Base-by-base conservation (phyloP, 805 yeast genomes). In the Kodamaea sagamina region DNA sequence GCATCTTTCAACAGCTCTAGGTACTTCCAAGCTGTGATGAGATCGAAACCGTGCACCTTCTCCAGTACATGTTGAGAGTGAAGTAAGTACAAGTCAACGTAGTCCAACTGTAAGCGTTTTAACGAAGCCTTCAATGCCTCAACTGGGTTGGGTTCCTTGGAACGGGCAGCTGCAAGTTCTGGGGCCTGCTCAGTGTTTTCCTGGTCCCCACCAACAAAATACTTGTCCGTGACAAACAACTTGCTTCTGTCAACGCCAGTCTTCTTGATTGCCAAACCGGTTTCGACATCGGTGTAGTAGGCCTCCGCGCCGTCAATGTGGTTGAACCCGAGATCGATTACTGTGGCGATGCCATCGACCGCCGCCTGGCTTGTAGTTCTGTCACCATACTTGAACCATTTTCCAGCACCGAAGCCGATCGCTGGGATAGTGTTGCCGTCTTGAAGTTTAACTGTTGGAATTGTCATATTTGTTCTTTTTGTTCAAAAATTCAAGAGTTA, bases 301-400 rank as follows among this genome's bases (percentile, higher is more conserved):
- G 68, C 61, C 51, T 82, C 86, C 0, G 89, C 89, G 10, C 83
- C 77, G 51, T 83, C 89, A 35, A 83, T 67, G 54, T 82, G 89
- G 37, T 62, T 71, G 59, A 75, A 79, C 0, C 85, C 84, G 11
- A 59, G 55, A 2, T 72, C 62, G 16, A 83, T 54, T 2, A 87
- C 82, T 21, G 58, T 55, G 4, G 58, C 46, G 21, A 81, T 49
- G 16, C 77, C 71, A 5, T 71, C 67, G 4, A 75, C 79, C 35
- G 78, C 59, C 8, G 53, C 49, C 12, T 55, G 42, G 42, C 60
- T 58, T 27, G 55, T 34, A 10, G 61, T 61, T 11, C 67, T 62
- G 26, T 36, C 34, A 36, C 56, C 52, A 16, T n/a, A 13, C 35
- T 58, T 58, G 51, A 63, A 66, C 79, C 79, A 74, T 47, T 67